These are phyloP conservation scores for Phytophthora fragariae DNA, from an alignment of 352 stramenopile species.

Conservation along the genomic window DNA sequence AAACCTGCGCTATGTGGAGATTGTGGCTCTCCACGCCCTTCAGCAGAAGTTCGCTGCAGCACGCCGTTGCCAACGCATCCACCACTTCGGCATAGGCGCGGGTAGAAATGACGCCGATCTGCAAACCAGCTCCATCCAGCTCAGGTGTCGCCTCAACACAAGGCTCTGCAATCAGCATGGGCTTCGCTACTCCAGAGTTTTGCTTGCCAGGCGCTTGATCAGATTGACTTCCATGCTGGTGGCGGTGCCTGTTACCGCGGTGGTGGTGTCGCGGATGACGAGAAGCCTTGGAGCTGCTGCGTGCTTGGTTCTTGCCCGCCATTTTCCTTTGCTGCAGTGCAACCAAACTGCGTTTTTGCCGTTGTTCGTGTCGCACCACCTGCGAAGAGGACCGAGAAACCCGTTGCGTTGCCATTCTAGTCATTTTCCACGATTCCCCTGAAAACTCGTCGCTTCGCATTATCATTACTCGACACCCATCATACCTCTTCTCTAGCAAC, in stretches of 20 bases:
- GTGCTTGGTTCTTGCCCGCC: neutral
- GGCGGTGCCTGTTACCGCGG: neutral
- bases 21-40: conserved; percentile 38
- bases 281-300: neutral
- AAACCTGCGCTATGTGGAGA: conserved; percentile 43
- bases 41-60: conserved; percentile 42
- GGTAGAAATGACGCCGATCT: conserved; percentile 43
- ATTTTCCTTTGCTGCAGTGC: neutral
- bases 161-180: conserved; percentile 40
- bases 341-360: neutral
- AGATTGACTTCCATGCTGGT: conserved; percentile 1
- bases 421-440: neutral
- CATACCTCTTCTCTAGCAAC: conserved; percentile 15
- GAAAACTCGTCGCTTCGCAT: conserved; percentile 26
- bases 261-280: conserved; percentile 1
- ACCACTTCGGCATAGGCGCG: conserved; percentile 35
- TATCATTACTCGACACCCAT: conserved; percentile 27
- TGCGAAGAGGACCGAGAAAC: conserved; percentile 12
- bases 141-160: conserved; percentile 36
- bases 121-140: conserved; percentile 37
- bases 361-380: conserved; percentile 9
- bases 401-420: neutral
- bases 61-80: conserved; percentile 36
- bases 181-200: neutral
- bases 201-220: neutral